Base-by-base conservation (phyloP, 768 basidiomycete species). In the Artomyces pyxidatus region DNA sequence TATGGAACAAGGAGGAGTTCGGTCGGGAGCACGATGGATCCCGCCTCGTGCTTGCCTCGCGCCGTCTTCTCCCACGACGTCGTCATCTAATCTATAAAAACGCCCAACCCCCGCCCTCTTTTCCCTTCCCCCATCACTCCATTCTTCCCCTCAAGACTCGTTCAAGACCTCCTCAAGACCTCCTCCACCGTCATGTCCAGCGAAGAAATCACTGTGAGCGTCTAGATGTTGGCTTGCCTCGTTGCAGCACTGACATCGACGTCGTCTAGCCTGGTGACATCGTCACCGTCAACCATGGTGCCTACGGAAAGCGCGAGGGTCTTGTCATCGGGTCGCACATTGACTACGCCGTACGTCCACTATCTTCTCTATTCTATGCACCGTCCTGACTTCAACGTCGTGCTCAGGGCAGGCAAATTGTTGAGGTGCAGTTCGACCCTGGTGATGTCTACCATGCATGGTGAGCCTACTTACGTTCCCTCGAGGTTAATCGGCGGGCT, bases 341-440 rank as follows among this genome's bases (percentile, higher is more conserved):
- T 49, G 88, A 91, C 76, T 70, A 73, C 56, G 65, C 72, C 46
- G 88, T 88, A 64, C 56, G 84, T 73, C 48, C 28, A 21, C 39
- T 11, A 17, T 25, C 21, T 4, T 42, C 14, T 27, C 22, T n/a
- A 43, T 8, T 37, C n/a, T n/a, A n/a, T n/a, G n/a, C n/a, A n/a
- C n/a, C n/a, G n/a, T n/a, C n/a, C n/a, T 32, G 32, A 4, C 17
- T 27, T 43, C 38, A 7, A 46, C 45, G 37, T 16, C 16, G 4
- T 45, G 17, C 9, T 27, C 54, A 91, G 88, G 88, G 88, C 46
- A 83, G 87, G 49, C 85, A 87, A 69, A 75, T 90, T 56, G 68
- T 92, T 53, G 85, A 89, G 61, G 83, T 92, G 26, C 88, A 86
- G 61, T 77, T 92, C 49, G 86, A 89, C 50, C 67, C 74, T 14